Conservation (phyloP, 2,329 filamentous ascomycete genomes). For the Herpotrichia juniperi region DNA sequence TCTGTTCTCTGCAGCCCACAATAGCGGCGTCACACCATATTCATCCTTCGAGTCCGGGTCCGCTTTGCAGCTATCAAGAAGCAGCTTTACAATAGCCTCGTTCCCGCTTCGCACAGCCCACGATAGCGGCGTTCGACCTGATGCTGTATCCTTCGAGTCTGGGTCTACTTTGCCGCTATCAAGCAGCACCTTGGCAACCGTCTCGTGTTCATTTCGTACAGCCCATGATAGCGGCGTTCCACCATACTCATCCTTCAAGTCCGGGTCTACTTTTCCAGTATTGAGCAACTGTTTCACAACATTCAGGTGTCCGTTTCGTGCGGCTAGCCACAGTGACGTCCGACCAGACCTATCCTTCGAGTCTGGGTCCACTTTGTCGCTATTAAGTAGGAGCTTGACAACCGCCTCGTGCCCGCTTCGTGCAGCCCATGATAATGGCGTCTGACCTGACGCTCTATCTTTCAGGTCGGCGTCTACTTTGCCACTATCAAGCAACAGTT, state of each 20-base stretch:
- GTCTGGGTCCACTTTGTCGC: background rate
- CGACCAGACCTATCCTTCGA: background rate
- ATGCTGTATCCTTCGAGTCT: conserved; percentile 1
- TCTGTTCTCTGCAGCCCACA: background rate
- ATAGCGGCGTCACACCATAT: background rate
- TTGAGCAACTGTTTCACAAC: background rate
- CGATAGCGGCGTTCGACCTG: background rate
- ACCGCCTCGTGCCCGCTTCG: background rate
- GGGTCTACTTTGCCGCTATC: conserved; percentile 3
- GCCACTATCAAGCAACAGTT: conserved; percentile 5
- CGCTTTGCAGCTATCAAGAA: conserved; percentile 4
- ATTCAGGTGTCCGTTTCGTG: background rate
- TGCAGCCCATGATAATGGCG: background rate
- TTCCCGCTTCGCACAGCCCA: background rate
- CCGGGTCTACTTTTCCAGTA: background rate
- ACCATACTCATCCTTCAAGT: conserved; percentile 6
- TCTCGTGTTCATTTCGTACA: conserved; percentile 2
- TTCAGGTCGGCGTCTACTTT: background rate
- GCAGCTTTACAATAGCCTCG: background rate
- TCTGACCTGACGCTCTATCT: background rate
- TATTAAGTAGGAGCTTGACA: background rate
- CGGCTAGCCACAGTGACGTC: background rate
- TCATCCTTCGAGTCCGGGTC: conserved; percentile 1
- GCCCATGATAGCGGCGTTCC: conserved; percentile 11
- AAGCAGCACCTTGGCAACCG: conserved; percentile 6